phyloP scores from a whole-genome alignment of 2,329 filamentous ascomycete genomes.

The Pleomassaria siparia region DNA sequence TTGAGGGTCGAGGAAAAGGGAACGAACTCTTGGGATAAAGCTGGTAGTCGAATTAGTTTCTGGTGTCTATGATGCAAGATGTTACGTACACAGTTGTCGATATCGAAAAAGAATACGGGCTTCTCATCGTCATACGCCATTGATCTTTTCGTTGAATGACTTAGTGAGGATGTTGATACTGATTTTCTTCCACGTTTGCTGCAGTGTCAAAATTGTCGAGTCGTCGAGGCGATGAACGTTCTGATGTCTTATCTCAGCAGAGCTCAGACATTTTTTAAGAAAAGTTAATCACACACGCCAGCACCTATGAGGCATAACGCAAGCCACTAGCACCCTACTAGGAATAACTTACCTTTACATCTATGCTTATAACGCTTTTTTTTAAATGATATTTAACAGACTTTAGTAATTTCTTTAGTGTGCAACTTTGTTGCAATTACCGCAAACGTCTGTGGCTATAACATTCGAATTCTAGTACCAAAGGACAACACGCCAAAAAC shows the following conservation, averaged over 20 bases:
- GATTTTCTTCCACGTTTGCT: too few relatives aligned
- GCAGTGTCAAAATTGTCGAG: too few relatives aligned
- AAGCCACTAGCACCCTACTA: too few relatives aligned
- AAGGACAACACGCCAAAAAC: not conserved
- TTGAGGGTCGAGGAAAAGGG: not conserved
- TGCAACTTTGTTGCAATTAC: slow-evolving; percentile 15
- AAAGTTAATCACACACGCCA: too few relatives aligned
- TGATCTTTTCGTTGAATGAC: not conserved
- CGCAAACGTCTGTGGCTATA: slow-evolving; percentile 13
- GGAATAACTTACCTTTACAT: too few relatives aligned
- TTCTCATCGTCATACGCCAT: slow-evolving; percentile 41
- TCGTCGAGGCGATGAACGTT: too few relatives aligned
- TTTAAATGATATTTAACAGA: too few relatives aligned
- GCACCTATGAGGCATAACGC: not conserved
- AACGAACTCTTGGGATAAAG: slow-evolving; percentile 81
- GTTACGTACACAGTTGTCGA: slow-evolving; percentile 82
- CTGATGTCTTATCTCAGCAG: too few relatives aligned
- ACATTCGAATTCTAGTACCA: slow-evolving; percentile 2
- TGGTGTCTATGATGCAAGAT: not conserved
- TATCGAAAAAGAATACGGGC: slow-evolving; percentile 78
- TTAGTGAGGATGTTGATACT: not conserved
- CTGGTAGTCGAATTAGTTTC: slow-evolving; percentile 35
- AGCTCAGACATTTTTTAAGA: too few relatives aligned
- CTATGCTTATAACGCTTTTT: too few relatives aligned
- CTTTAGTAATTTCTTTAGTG: too few relatives aligned